Base-by-base conservation (phyloP, 1,284 basidiomycete species). In the Cryptococcus sp. region DNA sequence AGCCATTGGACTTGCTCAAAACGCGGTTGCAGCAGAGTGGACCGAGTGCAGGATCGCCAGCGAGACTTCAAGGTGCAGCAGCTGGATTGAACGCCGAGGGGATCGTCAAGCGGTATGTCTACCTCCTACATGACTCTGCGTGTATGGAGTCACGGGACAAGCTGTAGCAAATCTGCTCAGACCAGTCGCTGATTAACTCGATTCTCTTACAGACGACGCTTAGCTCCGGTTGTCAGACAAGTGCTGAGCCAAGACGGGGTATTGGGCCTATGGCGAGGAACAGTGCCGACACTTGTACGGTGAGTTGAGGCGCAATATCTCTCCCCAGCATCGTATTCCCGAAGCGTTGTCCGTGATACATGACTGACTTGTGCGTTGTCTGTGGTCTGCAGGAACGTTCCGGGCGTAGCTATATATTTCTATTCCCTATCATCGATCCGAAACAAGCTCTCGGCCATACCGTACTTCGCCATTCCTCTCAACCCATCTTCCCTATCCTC, bases 331-430 rank as follows among this genome's bases (percentile, higher is more conserved):
- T 35, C 8, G 8, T 35, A 8, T 35, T 13, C 13, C 31, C 31
- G 31, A 35, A 8, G 4, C 31, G 31, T 35, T 8, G 31, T 35
- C 31, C 31, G 13, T 8, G 10, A 5, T 8, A 10, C 31, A 35
- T 35, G 7, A 13, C 31, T 35, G 5, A 35, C 31, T 5, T 13
- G 31, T 35, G 31, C 31, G 13, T 35, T 25, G 25, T 25, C 25
- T 6, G 6, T 25, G 22, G 31, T 4, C 13, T 35, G 23, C 68
- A 93, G 92, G 47, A 96, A 95, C 73, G 87, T 96, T 2, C 94
- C 94, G 0, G 93, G 93, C 7, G 90, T 96, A 10, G 93, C 93
- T 3, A 78, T 94, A 53, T 96, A 96, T 81, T 91, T 96, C 81
- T 91, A 93, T 11, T 84, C 87, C 50, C 81, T 96, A 44, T 91